Conservation (phyloP, 257 asterid species). For the Buddleja alternifolia region DNA sequence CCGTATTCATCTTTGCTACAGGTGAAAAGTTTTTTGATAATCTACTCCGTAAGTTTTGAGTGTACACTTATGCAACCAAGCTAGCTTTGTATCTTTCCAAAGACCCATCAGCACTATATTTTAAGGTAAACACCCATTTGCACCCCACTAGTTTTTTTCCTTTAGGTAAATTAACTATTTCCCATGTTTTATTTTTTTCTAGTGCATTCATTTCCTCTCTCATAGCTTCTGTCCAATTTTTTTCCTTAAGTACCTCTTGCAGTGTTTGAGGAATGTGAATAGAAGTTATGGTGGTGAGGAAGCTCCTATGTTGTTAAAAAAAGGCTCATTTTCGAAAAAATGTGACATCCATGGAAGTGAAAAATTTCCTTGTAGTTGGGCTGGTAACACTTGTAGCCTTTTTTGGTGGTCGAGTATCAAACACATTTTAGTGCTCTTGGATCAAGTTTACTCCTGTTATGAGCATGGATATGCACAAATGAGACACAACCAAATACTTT, state of each 20-base stretch:
- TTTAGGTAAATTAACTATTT: not conserved
- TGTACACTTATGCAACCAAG: not conserved
- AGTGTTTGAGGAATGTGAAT: not conserved
- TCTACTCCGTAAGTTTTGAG: not conserved
- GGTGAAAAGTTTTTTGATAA: not conserved
- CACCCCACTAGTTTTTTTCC: not conserved
- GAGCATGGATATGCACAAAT: not conserved
- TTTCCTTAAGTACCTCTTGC: not conserved
- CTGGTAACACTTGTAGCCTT: not conserved
- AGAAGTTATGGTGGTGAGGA: not conserved
- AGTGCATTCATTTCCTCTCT: not conserved
- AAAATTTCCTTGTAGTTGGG: not conserved
- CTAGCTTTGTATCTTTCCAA: not conserved
- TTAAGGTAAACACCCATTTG: not conserved
- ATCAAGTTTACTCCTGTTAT: not conserved
- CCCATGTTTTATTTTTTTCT: not conserved
- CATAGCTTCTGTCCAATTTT: not conserved
- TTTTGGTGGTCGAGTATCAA: not conserved
- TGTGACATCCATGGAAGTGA: not conserved
- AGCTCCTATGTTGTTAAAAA: not conserved
- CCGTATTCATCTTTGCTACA: not conserved
- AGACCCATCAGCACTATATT: not conserved
- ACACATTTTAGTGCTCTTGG: not conserved
- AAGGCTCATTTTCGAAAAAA: too few relatives aligned
- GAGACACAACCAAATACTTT: not conserved